Conservation (phyloP, 345 rosid genomes). For the Syzygium aqueum region DNA sequence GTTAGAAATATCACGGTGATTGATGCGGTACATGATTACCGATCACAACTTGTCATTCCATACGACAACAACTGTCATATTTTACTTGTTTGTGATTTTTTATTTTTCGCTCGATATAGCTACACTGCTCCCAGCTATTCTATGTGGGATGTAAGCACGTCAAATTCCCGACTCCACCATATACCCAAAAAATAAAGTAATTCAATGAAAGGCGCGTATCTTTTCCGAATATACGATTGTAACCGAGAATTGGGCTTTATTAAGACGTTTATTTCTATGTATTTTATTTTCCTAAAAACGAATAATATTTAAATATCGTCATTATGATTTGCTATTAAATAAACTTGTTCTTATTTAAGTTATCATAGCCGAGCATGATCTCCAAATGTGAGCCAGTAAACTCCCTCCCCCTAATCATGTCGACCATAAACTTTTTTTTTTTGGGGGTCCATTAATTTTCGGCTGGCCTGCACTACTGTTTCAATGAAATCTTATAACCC, state of each 20-base stretch:
- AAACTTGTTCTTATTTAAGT: background rate
- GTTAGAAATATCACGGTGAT: background rate
- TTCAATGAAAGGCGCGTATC: accelerated
- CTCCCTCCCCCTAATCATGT: background rate
- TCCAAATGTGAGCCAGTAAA: background rate
- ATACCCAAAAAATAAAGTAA: background rate
- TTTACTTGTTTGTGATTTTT: background rate
- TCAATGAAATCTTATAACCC: background rate
- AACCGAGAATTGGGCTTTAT: background rate
- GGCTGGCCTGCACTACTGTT: background rate
- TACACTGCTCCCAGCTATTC: background rate
- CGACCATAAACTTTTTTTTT: background rate
- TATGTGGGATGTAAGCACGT: accelerated
- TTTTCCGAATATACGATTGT: accelerated
- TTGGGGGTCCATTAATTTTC: background rate
- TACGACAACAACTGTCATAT: background rate
- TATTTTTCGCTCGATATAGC: background rate
- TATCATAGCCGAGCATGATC: background rate
- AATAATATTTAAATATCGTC: too few species aligned
- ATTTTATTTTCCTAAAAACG: background rate
- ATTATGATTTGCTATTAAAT: background rate
- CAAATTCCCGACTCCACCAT: accelerated
- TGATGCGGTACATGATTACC: accelerated
- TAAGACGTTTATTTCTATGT: background rate
- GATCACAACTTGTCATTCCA: background rate